Percentiles rank a stretch among this genome's conserved stretches.
phyloP scores from a whole-genome alignment of 768 basidiomycete species.

The Termitomyces sp. region DNA sequence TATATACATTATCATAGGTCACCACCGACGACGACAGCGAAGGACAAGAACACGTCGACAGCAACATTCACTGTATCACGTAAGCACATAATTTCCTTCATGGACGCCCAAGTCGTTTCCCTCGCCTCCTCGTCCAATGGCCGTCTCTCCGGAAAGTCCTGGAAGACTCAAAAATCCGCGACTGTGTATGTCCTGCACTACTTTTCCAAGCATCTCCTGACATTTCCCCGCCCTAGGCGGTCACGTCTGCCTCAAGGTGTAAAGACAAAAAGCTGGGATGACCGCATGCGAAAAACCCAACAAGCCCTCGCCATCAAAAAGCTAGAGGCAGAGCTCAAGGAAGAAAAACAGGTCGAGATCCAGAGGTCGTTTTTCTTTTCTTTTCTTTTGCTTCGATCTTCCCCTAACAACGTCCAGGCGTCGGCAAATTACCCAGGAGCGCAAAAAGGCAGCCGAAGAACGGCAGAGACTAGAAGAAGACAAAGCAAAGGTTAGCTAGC shows the following conservation, averaged over 20 bases:
- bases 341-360: constrained; percentile 70
- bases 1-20: background rate
- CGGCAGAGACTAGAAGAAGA: constrained; percentile 62
- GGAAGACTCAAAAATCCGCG: constrained; percentile 52
- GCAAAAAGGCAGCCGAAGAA: constrained; percentile 73
- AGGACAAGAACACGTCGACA: background rate
- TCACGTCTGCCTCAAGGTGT: constrained; percentile 63
- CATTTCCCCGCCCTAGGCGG: constrained; percentile 40
- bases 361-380: constrained; percentile 41
- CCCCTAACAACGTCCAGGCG: constrained; percentile 37
- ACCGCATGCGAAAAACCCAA: constrained; percentile 66
- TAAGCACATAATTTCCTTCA: constrained; percentile 1
- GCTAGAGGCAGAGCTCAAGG: constrained; percentile 67
- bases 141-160: constrained; percentile 65
- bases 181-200: constrained; percentile 38
- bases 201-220: constrained; percentile 6
- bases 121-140: constrained; percentile 62
- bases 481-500: constrained; percentile 50
- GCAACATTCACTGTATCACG: background rate
- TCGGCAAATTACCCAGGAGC: constrained; percentile 63
- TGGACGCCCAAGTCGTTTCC: constrained; percentile 20
- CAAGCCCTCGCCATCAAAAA: constrained; percentile 69
- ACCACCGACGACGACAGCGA: background rate
- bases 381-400: background rate
- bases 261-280: constrained; percentile 64